Evolutionary conservation across 2,329 filamentous ascomycete genomes (phyloP).

Genomic region (Cordyceps farinosa): DNA sequence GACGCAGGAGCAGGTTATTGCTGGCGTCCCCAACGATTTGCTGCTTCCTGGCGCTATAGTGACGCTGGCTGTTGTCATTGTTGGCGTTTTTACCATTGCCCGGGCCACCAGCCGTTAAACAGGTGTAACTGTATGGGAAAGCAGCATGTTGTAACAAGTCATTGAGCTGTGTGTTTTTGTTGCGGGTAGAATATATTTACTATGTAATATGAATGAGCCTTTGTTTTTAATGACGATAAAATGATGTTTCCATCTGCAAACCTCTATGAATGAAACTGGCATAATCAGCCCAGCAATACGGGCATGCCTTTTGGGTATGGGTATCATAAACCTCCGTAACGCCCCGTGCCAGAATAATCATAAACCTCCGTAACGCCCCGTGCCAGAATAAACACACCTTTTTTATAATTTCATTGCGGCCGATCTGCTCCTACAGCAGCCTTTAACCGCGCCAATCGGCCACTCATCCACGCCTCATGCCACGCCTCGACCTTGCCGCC

Average conservation of each 20-base stretch:
- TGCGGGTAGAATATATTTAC: slow-evolving; percentile 15
- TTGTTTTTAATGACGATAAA: slow-evolving; percentile 10
- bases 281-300: too few relatives aligned
- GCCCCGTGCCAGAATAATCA: neutral
- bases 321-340: too few relatives aligned
- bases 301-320: too few relatives aligned
- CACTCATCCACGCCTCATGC: slow-evolving; percentile 73
- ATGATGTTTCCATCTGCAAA: neutral
- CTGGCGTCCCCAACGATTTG: slow-evolving; percentile 90
- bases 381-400: neutral
- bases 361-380: too few relatives aligned
- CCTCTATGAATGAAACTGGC: too few relatives aligned
- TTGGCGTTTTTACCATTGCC: slow-evolving; percentile 86
- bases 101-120: slow-evolving; percentile 52
- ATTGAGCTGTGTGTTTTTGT: slow-evolving; percentile 4
- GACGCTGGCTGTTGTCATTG: slow-evolving; percentile 89
- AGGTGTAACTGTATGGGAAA: neutral
- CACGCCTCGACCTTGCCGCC: slow-evolving; percentile 82
- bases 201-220: slow-evolving; percentile 20
- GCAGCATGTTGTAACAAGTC: slow-evolving; percentile 12
- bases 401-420: neutral
- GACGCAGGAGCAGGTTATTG: slow-evolving; percentile 73
- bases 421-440: slow-evolving; percentile 47
- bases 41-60: slow-evolving; percentile 91
- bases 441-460: slow-evolving; percentile 66